Evolutionary conservation across 176 grass and related monocot species (phyloP), one percentile per base, ranked within the genome.

Genomic region (Lolium perenne): DNA sequence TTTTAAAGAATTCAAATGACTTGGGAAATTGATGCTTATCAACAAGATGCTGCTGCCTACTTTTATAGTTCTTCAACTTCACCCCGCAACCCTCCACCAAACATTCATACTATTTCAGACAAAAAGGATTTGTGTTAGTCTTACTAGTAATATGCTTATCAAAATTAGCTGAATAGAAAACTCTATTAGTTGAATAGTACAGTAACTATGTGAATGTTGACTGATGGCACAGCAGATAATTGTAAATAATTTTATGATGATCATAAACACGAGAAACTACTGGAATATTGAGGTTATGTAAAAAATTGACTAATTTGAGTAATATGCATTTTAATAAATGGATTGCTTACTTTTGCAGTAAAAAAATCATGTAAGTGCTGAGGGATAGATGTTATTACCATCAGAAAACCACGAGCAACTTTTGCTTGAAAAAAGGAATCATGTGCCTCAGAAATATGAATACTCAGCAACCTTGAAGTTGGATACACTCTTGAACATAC

Each of bases 401-500:
- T 96, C 53, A 92, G 90, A 91, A 93, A 99, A 81, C 97, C 97
- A 50, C 87, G 88, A 16, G 94, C 88, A 69, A 94, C 97, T 87
- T 99, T 94, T 83, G 94, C 94, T 90, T 96, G 88, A 56, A 96
- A 99, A 74, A 96, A 99, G 0, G 97, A 99, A 88, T 99, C 97
- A 69, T 99, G 97, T 7, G 90, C 88, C 84, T 96, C 97, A 45
- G 97, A 99, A 57, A 99, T 81, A 89, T 99, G 97, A 79, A 96
- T 93, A 77, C 88, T 96, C 14, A 99, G 82, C 46, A 96, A 82
- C 51, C 88, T 88, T 68, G 84, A 91, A 50, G 97, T 96, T 80
- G 97, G 97, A 84, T 92, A 99, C 47, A 99, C 88, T 87, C 97
- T 89, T 40, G 81, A 94, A 77, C 97, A 96, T 58, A 96, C 87